Conservation (phyloP, 352 stramenopile species). For the Plasmopara muralis region DNA sequence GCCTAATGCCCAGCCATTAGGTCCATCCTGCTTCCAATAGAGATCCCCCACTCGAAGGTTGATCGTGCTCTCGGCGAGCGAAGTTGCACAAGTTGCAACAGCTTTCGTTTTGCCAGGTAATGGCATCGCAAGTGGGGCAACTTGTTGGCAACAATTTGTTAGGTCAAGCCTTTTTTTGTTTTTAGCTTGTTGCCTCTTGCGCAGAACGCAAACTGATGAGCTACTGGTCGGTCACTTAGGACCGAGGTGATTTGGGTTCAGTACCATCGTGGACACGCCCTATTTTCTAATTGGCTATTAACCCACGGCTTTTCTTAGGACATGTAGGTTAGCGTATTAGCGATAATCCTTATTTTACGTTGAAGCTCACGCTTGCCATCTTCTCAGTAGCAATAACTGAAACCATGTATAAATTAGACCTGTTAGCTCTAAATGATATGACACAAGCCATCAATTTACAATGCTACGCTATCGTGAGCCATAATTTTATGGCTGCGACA, state of each 20-base stretch:
- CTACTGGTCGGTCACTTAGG: conserved; percentile 15
- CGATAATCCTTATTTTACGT: too few species aligned
- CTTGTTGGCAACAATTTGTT: neutral
- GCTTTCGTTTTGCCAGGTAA: neutral
- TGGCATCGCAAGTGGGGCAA: neutral
- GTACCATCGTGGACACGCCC: neutral
- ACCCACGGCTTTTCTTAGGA: neutral
- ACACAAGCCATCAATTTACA: neutral
- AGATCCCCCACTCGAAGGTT: conserved; percentile 62
- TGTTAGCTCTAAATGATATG: neutral
- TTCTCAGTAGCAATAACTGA: neutral
- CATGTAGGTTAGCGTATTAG: neutral
- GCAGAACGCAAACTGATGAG: conserved; percentile 20
- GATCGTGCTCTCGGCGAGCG: neutral
- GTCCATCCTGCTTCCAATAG: conserved; percentile 74
- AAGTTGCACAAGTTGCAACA: neutral
- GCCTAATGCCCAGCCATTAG: conserved; percentile 56
- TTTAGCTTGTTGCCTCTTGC: conserved; percentile 5
- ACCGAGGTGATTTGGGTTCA: conserved; percentile 10
- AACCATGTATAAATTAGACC: neutral
- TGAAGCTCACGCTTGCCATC: too few species aligned
- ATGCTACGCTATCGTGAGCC: neutral
- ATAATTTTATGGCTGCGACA: neutral
- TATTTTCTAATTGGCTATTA: conserved; percentile 6
- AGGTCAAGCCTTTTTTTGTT: neutral